Percentiles rank a stretch among this genome's conserved stretches.
phyloP scores from a whole-genome alignment of 2,329 filamentous ascomycete species.

The Arthroderma sp. region DNA sequence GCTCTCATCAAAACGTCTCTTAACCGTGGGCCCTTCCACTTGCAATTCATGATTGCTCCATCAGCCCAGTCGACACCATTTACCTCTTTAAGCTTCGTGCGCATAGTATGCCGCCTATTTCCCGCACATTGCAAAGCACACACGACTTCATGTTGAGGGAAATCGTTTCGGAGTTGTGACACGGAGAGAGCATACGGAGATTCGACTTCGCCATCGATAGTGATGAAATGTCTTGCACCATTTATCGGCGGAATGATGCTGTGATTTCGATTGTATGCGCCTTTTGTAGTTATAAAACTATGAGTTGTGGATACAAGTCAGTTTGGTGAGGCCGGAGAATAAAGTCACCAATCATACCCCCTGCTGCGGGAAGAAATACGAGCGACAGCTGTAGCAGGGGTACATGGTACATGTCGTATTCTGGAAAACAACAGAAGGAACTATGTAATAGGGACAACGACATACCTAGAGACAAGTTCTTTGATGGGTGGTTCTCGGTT shows the following conservation, averaged over 20 bases:
- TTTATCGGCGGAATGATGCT: slow-evolving; percentile 41
- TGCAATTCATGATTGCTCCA: slow-evolving; percentile 50
- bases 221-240: slow-evolving; percentile 32
- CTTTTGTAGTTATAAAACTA: slow-evolving; percentile 43
- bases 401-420: not conserved
- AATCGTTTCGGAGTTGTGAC: slow-evolving; percentile 35
- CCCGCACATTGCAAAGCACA: slow-evolving; percentile 50
- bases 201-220: slow-evolving; percentile 40
- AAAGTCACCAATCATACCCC: not conserved
- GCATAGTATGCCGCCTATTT: slow-evolving; percentile 50
- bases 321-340: not conserved
- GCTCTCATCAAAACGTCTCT: slow-evolving; percentile 41
- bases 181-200: slow-evolving; percentile 37
- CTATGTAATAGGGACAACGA: not conserved
- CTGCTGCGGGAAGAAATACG: slow-evolving; percentile 1
- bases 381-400: not conserved
- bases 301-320: not conserved
- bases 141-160: slow-evolving; percentile 44
- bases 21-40: slow-evolving; percentile 44
- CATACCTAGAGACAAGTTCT: slow-evolving; percentile 16
- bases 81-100: slow-evolving; percentile 47
- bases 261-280: slow-evolving; percentile 48
- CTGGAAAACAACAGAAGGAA: not conserved
- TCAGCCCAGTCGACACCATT: slow-evolving; percentile 50
- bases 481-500: slow-evolving; percentile 15